Evolutionary conservation across 352 stramenopile genomes (phyloP).

Genomic region (Blastocystis hominis): DNA sequence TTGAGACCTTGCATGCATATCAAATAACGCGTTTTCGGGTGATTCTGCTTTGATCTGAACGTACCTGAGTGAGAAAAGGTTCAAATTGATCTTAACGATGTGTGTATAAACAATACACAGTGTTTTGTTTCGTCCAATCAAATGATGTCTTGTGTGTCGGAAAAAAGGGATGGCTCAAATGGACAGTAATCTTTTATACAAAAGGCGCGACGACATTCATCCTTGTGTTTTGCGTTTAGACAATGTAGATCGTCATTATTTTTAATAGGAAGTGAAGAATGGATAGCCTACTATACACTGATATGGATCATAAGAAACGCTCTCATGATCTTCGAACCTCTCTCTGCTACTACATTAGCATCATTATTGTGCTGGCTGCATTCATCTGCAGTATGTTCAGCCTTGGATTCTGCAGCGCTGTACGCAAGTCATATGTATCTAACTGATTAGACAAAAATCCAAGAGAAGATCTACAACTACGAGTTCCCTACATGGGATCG

Average conservation of each 20-base stretch:
- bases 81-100: not conserved
- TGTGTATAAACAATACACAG: not conserved
- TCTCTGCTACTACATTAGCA: conserved; percentile 43
- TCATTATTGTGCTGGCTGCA: conserved; percentile 26
- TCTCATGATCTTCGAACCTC: conserved; percentile 33
- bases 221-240: not conserved
- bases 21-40: too few relatives aligned
- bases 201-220: not conserved
- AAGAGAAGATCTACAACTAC: conserved; percentile 36
- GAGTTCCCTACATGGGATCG: conserved; percentile 24
- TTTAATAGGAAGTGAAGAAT: not conserved
- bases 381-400: conserved; percentile 54
- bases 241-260: not conserved
- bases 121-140: not conserved
- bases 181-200: not conserved
- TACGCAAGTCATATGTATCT: not conserved
- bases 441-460: conserved; percentile 14
- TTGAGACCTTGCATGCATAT: too few relatives aligned
- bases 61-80: not conserved
- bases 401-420: conserved; percentile 52
- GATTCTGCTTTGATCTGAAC: too few relatives aligned
- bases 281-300: not conserved
- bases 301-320: not conserved
- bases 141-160: not conserved
- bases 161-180: not conserved